Conservation (phyloP, 305 asterid species). For the Solanum hybrid region DNA sequence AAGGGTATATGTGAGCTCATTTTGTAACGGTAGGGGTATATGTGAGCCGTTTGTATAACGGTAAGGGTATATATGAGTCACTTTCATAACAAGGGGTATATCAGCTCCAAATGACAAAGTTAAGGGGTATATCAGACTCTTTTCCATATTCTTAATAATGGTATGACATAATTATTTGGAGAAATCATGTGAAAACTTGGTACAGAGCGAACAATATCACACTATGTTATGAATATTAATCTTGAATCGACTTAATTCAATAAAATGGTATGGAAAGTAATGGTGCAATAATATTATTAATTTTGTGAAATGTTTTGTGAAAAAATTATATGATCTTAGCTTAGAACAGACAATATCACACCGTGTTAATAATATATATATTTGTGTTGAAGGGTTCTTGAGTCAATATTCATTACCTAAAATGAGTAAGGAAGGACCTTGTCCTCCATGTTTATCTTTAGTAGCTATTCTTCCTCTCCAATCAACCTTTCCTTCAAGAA, state of each 20-base stretch:
- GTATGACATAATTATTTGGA: neutral
- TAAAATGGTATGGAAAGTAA: neutral
- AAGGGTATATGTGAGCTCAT: no score
- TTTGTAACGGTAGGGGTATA: no score
- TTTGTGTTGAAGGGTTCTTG: neutral
- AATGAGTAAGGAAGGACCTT: slow-evolving; percentile 25
- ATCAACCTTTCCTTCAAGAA: slow-evolving; percentile 57
- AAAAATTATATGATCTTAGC: neutral
- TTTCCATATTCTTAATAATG: neutral
- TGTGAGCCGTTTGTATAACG: no score
- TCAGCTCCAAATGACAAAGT: no score
- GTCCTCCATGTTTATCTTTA: slow-evolving; percentile 61
- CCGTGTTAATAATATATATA: neutral
- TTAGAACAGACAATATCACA: neutral
- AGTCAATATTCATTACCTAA: slow-evolving; percentile 26
- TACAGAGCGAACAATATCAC: neutral
- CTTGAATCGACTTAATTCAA: neutral
- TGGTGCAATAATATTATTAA: neutral
- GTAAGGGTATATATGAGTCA: no score
- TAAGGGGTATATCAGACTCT: no score
- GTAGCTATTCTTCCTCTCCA: slow-evolving; percentile 59
- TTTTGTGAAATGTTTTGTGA: neutral
- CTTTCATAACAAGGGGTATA: no score
- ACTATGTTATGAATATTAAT: no score
- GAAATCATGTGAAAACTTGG: neutral